phyloP scores from a whole-genome alignment of 2,329 filamentous ascomycete species.

The Ascomycota sp. region DNA sequence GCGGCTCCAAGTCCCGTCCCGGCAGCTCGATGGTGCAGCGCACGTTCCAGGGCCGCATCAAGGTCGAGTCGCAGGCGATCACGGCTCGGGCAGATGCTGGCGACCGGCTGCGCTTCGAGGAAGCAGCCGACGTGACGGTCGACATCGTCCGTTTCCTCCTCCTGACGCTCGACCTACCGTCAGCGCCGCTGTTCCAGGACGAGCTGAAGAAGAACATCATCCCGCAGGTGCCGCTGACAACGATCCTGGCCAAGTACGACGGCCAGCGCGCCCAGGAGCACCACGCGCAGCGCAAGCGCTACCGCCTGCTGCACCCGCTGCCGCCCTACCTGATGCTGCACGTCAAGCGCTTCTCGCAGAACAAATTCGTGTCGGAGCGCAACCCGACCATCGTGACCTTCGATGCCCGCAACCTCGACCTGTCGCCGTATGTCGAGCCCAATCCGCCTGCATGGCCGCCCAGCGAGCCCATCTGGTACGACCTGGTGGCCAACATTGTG shows the following conservation, averaged over 20 bases:
- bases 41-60: constrained; percentile 79
- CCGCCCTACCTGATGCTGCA: constrained; percentile 84
- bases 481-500: constrained; percentile 84
- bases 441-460: constrained; percentile 47
- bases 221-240: constrained; percentile 65
- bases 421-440: constrained; percentile 78
- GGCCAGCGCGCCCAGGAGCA: constrained; percentile 72
- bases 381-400: constrained; percentile 98
- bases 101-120: constrained; percentile 79
- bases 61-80: constrained; percentile 82
- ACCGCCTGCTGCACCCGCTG: constrained; percentile 71
- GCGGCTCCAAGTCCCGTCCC: constrained; percentile 70
- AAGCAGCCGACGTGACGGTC: constrained; percentile 59
- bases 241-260: constrained; percentile 80
- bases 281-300: constrained; percentile 67
- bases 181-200: constrained; percentile 87
- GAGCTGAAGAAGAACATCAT: constrained; percentile 90
- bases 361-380: constrained; percentile 88
- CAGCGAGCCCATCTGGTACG: constrained; percentile 76
- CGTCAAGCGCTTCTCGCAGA: constrained; percentile 87
- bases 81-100: constrained; percentile 72
- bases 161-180: constrained; percentile 75
- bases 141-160: constrained; percentile 67
- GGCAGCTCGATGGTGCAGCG: constrained; percentile 71
- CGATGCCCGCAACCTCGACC: constrained; percentile 59